Percentiles rank a stretch among this genome's conserved stretches.
These are phyloP conservation scores for Boletus edulis DNA, from an alignment of 768 basidiomycete species.

Conservation along the genomic window DNA sequence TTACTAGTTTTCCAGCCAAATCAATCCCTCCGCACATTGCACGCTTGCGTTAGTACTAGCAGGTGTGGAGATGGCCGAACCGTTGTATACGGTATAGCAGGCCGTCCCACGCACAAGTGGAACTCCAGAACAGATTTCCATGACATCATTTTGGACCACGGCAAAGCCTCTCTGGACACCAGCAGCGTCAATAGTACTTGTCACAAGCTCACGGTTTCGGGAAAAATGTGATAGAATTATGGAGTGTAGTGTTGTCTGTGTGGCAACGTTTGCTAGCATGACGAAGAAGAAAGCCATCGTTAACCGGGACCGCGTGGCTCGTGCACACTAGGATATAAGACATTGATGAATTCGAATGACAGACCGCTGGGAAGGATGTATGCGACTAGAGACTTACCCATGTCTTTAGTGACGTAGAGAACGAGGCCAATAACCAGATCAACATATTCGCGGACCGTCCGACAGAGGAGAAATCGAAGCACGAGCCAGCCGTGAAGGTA, in stretches of 20 bases:
- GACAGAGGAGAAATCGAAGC: neutral
- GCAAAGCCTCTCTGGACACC: conserved; percentile 26
- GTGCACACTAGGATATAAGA: conserved; percentile 37
- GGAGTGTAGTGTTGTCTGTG: conserved; percentile 41
- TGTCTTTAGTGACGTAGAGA: neutral
- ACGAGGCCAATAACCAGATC: neutral
- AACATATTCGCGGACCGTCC: neutral
- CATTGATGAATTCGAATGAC: neutral
- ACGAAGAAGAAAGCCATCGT: conserved; percentile 49
- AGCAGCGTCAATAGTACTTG: conserved; percentile 29
- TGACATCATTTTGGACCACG: conserved; percentile 12
- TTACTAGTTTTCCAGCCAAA: conserved; percentile 47
- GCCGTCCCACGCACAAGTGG: conserved; percentile 30
- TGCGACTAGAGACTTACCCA: conserved; percentile 11
- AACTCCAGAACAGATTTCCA: conserved; percentile 40
- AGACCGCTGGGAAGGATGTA: neutral
- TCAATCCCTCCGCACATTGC: conserved; percentile 41
- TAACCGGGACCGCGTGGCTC: conserved; percentile 48
- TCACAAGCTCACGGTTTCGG: conserved; percentile 33
- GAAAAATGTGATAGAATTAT: conserved; percentile 38
- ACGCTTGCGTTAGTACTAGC: conserved; percentile 5
- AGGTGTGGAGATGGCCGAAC: neutral
- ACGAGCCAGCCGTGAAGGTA: conserved; percentile 16
- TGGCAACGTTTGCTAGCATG: conserved; percentile 40
- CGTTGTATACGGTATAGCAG: conserved; percentile 18